These are phyloP conservation scores for Tricholoma furcatifolium DNA, from an alignment of 768 basidiomycete genomes.

Conservation along the genomic window DNA sequence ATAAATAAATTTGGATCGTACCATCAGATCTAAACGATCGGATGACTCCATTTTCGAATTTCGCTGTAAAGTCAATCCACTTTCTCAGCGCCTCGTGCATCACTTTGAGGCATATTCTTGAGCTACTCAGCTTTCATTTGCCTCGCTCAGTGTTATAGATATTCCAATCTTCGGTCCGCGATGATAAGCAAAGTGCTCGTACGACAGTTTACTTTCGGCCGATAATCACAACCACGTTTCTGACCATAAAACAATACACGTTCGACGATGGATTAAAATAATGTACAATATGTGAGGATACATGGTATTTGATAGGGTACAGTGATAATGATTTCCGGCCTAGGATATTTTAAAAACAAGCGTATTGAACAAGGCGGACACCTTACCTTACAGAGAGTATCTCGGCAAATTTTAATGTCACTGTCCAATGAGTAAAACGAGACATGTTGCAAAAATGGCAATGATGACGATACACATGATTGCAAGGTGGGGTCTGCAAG, in stretches of 20 bases:
- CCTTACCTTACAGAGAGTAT: background rate
- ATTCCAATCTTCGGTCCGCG: constrained; percentile 2
- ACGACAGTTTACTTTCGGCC: too few species aligned
- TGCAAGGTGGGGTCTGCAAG: constrained; percentile 45
- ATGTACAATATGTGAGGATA: too few species aligned
- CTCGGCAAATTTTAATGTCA: constrained; percentile 2
- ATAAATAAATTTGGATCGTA: constrained; percentile 20
- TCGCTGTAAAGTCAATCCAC: background rate
- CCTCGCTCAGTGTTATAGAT: background rate
- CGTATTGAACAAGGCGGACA: background rate
- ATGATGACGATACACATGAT: constrained; percentile 49
- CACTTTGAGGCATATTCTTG: background rate
- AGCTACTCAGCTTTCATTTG: background rate
- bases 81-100: constrained; percentile 1
- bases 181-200: background rate
- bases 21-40: constrained; percentile 20
- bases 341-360: too few species aligned
- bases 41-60: background rate
- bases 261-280: too few species aligned
- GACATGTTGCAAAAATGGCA: constrained; percentile 50
- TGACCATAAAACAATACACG: too few species aligned
- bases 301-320: too few species aligned
- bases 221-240: too few species aligned
- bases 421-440: constrained; percentile 42
- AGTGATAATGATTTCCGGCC: too few species aligned